phyloP scores from a whole-genome alignment of 371 early-diverging fungal genomes.

The Circinella umbellata region DNA sequence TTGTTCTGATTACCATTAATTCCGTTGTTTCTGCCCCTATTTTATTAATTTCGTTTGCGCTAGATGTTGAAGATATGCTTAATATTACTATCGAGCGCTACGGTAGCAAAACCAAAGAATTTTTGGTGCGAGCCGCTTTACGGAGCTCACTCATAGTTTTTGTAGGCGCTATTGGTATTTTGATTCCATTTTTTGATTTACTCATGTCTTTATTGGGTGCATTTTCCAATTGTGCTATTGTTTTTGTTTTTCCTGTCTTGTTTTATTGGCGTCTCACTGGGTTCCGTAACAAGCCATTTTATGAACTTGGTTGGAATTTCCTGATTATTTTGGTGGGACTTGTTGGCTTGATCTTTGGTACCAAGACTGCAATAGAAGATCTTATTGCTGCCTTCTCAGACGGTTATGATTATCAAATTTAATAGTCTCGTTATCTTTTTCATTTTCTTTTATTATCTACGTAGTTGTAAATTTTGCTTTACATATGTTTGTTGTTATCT shows the following conservation, averaged over 20 bases:
- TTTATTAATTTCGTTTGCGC: constrained; percentile 77
- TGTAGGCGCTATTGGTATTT: constrained; percentile 65
- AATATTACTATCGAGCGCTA: constrained; percentile 51
- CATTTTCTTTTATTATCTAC: too few relatives aligned
- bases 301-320: constrained; percentile 61
- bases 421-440: neutral
- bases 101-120: constrained; percentile 53
- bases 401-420: neutral
- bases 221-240: constrained; percentile 73
- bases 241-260: constrained; percentile 83
- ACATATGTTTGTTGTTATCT: too few relatives aligned
- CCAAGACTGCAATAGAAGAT: constrained; percentile 67
- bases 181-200: constrained; percentile 80
- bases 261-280: constrained; percentile 80
- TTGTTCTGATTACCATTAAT: constrained; percentile 81
- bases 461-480: too few relatives aligned
- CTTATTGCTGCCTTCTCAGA: constrained; percentile 39
- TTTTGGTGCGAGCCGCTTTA: constrained; percentile 56
- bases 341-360: constrained; percentile 77
- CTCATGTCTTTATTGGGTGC: constrained; percentile 86
- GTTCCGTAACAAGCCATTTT: constrained; percentile 52
- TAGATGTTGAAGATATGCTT: constrained; percentile 69
- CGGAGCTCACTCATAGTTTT: constrained; percentile 58
- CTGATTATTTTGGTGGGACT: constrained; percentile 68
- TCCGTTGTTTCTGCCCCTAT: constrained; percentile 84